Base-by-base conservation (phyloP, 352 stramenopile species). In the Phytophthora palmivora region DNA sequence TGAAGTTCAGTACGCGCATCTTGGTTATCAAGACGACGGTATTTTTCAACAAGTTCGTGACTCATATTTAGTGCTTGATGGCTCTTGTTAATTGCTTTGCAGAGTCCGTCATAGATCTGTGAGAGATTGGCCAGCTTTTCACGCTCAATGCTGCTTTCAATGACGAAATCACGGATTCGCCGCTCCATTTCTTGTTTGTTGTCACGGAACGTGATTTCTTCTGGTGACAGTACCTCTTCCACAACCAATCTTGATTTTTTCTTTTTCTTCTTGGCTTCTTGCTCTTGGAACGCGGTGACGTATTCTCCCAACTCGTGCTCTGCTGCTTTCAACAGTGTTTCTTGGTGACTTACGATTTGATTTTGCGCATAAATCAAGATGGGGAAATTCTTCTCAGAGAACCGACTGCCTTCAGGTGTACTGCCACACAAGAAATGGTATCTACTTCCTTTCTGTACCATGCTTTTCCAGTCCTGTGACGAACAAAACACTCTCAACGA, bases 161-260 rank as follows among this genome's bases (percentile, higher is more conserved):
- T 30, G 0, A 45, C 53, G 12, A 90, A 49, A 8, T 44, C 5
- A 16, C 71, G 42, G 22, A 90, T 79, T 22, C 30, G 38, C n/a
- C 58, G 36, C 18, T 88, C 71, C 66, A 87, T 80, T 19, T 66
- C 53, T 7, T 67, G 43, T 58, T 76, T 76, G 32, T 55, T 74
- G 8, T 54, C 45, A 14, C 64, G 81, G 46, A 93, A 95, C 7
- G 70, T 58, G n/a, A 85, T 46, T 33, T 93, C 78, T 57, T 92
- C 84, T 0, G 76, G 71, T 0, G 82, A 86, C 8, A 89, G 43
- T 2, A 87, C 52, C 33, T 93, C 77, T 51, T 90, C 82, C 0
- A 93, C 79, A 1, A 95, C 84, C 0, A 95, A 64, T 1, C 82
- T 75, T 0, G 84, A 91, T 42, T 90, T 92, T 43, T 92, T 95